Base-by-base conservation (phyloP, 352 stramenopile species). In the Phytophthora nicotianae region DNA sequence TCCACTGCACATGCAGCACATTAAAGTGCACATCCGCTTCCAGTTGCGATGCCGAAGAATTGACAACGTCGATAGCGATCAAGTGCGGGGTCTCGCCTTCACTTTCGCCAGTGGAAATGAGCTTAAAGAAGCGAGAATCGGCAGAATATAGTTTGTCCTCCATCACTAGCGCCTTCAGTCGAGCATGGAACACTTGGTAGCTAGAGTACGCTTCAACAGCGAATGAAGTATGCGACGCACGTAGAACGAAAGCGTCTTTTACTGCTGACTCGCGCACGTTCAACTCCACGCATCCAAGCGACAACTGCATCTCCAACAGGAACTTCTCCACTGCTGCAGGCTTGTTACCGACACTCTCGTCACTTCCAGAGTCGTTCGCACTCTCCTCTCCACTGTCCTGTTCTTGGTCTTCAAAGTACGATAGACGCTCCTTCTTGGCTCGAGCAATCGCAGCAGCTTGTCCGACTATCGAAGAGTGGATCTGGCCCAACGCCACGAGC, bases 1-100 rank as follows among this genome's bases (percentile, higher is more conserved):
- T 95, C 86, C 86, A 95, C 51, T 95, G 86, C 23, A 95, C 24
- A 58, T 91, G 69, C 14, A 95, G 58, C 21, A 90, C 75, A 58
- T 89, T 89, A 21, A 89, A 89, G 0, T 86, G 70, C 24, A 86
- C 54, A 49, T 87, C 72, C 1, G 87, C 66, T 10, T 90, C 64
- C 43, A 77, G 57, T n/a, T 89, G 68, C 11, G 47, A 68, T 1
- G 61, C 61, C 6, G 48, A 71, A 59, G 74, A 88, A n/a, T 70
- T 59, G 9, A 65, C 75, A 41, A 86, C 58, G 33, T 89, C 77
- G 35, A 90, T 55, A 4, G 71, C 59, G 42, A 90, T 79, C 7
- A 90, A 56, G 40, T 88, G 62, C 26, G 63, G 54, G 4, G 42
- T 61, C 4, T 73, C 55, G 20, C 62, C 63, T 23, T 64, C 29